These are phyloP conservation scores for Pythium aristosporum DNA, from an alignment of 352 stramenopile species.

Conservation along the genomic window DNA sequence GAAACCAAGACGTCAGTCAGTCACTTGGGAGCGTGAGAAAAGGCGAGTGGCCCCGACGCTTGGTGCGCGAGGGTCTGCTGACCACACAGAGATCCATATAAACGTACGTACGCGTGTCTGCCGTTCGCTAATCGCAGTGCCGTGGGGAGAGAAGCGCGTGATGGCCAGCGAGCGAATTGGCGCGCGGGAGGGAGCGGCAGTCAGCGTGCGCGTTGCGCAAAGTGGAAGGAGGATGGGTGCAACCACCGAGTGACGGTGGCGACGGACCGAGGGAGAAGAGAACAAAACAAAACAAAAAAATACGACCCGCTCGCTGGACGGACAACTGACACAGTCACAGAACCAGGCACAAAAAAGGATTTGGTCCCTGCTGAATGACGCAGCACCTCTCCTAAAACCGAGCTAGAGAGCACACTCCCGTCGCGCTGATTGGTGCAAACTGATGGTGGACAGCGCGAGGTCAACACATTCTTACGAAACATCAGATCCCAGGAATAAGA, in stretches of 20 bases:
- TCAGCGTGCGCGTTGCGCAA: neutral
- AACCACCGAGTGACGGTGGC: neutral
- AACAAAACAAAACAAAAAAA: conserved; percentile 16
- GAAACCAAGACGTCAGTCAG: conserved; percentile 12
- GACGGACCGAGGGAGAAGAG: conserved; percentile 3
- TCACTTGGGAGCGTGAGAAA: conserved; percentile 4
- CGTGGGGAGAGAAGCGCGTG: neutral
- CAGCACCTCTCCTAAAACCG: conserved; percentile 18
- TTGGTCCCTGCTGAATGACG: conserved; percentile 13
- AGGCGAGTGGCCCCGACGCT: neutral
- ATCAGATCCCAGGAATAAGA: conserved; percentile 22
- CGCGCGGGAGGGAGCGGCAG: neutral
- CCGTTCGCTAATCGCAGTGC: neutral
- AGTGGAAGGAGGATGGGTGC: conserved; percentile 20
- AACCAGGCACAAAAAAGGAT: conserved; percentile 7
- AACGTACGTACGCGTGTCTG: neutral
- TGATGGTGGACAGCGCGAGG: no score
- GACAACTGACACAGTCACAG: conserved; percentile 24
- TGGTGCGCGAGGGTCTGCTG: neutral
- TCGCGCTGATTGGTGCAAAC: neutral
- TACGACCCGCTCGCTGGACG: conserved; percentile 13
- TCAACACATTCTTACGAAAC: neutral
- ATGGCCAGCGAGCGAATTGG: neutral
- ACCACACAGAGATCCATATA: neutral
- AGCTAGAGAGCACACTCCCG: neutral